Percentiles rank a stretch among this genome's conserved stretches.
phyloP scores from a whole-genome alignment of 805 yeast genomes.

The Saccharomyces jurei region DNA sequence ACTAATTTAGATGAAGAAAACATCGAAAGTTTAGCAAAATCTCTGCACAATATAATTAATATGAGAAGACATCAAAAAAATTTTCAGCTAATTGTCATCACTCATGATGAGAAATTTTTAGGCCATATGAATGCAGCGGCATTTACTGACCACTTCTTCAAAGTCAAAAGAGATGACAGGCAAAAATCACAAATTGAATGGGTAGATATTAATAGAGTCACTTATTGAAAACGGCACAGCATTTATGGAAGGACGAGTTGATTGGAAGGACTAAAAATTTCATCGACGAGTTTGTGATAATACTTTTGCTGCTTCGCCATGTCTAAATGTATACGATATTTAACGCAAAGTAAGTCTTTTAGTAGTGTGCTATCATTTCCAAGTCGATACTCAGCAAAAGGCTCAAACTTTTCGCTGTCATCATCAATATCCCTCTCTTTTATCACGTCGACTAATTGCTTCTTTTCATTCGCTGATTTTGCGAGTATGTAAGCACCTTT shows the following conservation, averaged over 20 bases:
- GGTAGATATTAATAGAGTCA: slow-evolving; percentile 37
- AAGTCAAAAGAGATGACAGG: slow-evolving; percentile 70
- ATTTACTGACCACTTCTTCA: slow-evolving; percentile 81
- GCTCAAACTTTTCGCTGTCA: neutral
- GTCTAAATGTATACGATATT: slow-evolving; percentile 24
- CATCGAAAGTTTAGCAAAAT: slow-evolving; percentile 76
- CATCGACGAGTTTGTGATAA: slow-evolving; percentile 25
- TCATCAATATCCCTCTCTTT: neutral
- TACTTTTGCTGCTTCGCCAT: slow-evolving; percentile 31
- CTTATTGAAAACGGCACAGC: slow-evolving; percentile 11
- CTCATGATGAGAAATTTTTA: slow-evolving; percentile 91
- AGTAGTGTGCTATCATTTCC: neutral
- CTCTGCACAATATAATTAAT: slow-evolving; percentile 67
- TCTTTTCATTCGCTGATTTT: slow-evolving; percentile 7
- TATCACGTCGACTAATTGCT: slow-evolving; percentile 3
- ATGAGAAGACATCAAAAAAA: slow-evolving; percentile 70
- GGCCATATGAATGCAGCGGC: slow-evolving; percentile 75
- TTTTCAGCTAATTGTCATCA: slow-evolving; percentile 89
- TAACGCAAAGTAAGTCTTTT: slow-evolving; percentile 12
- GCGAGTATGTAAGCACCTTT: slow-evolving; percentile 19
- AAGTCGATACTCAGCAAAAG: neutral
- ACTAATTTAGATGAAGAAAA: slow-evolving; percentile 89
- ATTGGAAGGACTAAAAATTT: neutral
- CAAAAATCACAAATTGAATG: slow-evolving; percentile 71
- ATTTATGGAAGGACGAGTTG: neutral